A percentile compares a stretch with the other conserved stretches of the same genome.
Conservation (phyloP, 1,284 basidiomycete species). For the Serendipita sp. region DNA sequence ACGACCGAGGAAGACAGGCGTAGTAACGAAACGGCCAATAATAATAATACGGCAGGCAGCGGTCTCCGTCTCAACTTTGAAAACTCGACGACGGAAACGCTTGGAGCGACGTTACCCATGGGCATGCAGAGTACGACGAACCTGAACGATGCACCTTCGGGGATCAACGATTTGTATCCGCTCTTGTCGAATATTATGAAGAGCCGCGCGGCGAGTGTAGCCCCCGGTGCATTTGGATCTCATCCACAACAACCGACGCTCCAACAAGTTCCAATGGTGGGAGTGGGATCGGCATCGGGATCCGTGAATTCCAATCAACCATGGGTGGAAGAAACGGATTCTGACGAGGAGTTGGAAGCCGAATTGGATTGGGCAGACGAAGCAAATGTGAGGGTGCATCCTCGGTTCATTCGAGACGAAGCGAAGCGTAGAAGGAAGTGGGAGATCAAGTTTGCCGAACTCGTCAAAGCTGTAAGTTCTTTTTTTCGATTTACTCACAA, state of each 20-base stretch:
- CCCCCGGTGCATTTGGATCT: background rate
- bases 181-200: background rate
- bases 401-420: slow-evolving; percentile 1
- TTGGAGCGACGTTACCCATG: background rate
- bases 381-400: background rate
- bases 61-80: slow-evolving; percentile 1
- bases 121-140: background rate
- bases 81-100: background rate
- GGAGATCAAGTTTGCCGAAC: slow-evolving; percentile 7
- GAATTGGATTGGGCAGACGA: slow-evolving; percentile 3
- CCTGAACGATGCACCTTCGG: background rate
- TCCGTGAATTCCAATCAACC: background rate
- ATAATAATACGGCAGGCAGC: background rate
- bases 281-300: background rate
- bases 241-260: background rate
- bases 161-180: background rate
- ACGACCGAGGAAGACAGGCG: slow-evolving; percentile 4
- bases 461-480: slow-evolving; percentile 1
- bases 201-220: slow-evolving; percentile 1
- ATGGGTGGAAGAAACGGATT: slow-evolving; percentile 5
- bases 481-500: too few relatives aligned
- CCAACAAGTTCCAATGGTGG: background rate
- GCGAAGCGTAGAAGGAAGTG: background rate
- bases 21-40: background rate
- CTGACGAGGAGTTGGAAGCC: background rate